These are phyloP conservation scores for Penicillium expansum DNA, from an alignment of 2,329 filamentous ascomycete species.

Conservation along the genomic window DNA sequence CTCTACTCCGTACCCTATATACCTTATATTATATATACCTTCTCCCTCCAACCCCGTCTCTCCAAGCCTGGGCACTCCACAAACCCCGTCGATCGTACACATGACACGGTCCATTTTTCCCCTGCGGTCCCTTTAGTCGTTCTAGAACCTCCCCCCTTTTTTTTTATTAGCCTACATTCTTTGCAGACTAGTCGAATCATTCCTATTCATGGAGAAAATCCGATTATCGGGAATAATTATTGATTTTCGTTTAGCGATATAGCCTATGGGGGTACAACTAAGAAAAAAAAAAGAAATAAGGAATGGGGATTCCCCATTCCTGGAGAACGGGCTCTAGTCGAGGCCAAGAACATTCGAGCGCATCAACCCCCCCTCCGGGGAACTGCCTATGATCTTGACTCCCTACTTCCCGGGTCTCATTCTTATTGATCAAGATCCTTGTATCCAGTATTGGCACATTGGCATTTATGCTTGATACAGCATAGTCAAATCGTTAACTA, in stretches of 20 bases:
- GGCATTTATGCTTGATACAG: not conserved
- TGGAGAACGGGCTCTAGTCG: constrained; percentile 18
- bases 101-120: constrained; percentile 27
- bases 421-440: constrained; percentile 6
- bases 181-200: constrained; percentile 7
- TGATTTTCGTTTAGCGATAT: not conserved
- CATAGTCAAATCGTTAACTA: not conserved
- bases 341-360: constrained; percentile 23
- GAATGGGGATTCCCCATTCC: constrained; percentile 1
- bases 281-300: not conserved
- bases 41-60: constrained; percentile 2
- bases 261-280: constrained; percentile 1
- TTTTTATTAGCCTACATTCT: constrained; percentile 11
- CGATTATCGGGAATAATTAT: constrained; percentile 16
- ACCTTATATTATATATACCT: not conserved
- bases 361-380: constrained; percentile 5
- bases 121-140: constrained; percentile 12
- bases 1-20: not conserved
- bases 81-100: constrained; percentile 26
- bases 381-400: constrained; percentile 2
- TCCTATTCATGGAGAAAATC: constrained; percentile 25
- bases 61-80: constrained; percentile 8
- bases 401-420: constrained; percentile 4
- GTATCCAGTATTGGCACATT: not conserved
- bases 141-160: constrained; percentile 27